Conservation (phyloP, 2,329 filamentous ascomycete genomes). For the Aureobasidium pullulans region DNA sequence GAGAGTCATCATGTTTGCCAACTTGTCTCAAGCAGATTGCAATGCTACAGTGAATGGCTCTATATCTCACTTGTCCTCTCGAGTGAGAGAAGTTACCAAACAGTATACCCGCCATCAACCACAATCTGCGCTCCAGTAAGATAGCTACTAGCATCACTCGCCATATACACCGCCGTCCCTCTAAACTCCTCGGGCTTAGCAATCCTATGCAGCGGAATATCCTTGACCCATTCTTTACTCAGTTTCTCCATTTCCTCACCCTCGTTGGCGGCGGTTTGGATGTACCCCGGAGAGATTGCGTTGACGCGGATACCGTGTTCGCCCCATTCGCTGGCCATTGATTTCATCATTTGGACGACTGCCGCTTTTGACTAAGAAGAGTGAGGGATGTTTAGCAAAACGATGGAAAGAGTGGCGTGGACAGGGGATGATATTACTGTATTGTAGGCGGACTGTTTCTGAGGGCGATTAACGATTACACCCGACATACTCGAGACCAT, state of each 20-base stretch:
- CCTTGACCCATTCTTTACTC: constrained; percentile 28
- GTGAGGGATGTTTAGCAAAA: too few relatives aligned
- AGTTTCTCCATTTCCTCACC: constrained; percentile 29
- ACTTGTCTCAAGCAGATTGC: too few relatives aligned
- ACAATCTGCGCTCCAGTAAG: constrained; percentile 27
- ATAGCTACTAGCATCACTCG: constrained; percentile 26
- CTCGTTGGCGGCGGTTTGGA: constrained; percentile 29
- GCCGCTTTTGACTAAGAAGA: constrained; percentile 23
- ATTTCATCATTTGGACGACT: constrained; percentile 32
- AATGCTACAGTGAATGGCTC: too few relatives aligned
- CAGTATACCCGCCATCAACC: constrained; percentile 28
- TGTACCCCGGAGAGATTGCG: constrained; percentile 25
- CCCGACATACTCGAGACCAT: too few relatives aligned
- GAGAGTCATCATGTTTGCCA: too few relatives aligned
- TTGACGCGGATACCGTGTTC: constrained; percentile 27
- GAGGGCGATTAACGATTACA: constrained; percentile 44
- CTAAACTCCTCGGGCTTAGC: constrained; percentile 33
- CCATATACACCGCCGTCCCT: constrained; percentile 28
- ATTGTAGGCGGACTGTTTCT: constrained; percentile 56
- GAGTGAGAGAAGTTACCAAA: too few relatives aligned
- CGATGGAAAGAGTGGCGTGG: neutral
- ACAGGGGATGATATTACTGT: constrained; percentile 21
- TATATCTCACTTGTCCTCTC: too few relatives aligned
- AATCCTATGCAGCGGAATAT: constrained; percentile 31
- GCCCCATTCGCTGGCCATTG: constrained; percentile 25